Evolutionary conservation across 768 basidiomycete species (phyloP).

Genomic region (Calocera viscosa): DNA sequence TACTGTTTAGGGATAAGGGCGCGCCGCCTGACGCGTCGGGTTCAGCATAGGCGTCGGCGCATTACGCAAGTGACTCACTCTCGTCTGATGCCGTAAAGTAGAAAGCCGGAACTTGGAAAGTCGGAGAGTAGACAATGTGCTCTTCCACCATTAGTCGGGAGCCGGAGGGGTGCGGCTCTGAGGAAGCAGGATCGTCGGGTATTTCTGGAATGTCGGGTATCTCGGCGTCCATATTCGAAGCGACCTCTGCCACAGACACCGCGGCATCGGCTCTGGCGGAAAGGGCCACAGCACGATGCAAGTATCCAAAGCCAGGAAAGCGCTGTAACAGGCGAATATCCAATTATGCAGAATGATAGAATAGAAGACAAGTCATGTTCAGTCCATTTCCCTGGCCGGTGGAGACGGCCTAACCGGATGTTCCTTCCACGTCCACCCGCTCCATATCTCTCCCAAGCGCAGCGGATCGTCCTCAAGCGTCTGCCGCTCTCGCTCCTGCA

Average conservation of each 20-base stretch:
- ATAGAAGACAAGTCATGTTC: neutral
- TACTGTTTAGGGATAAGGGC: constrained; percentile 43
- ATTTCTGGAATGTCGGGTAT: neutral
- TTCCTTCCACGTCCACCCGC: constrained; percentile 51
- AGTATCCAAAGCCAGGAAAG: constrained; percentile 35
- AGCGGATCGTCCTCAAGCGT: neutral
- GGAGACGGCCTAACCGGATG: constrained; percentile 27
- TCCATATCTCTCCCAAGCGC: neutral
- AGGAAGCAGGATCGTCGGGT: constrained; percentile 33
- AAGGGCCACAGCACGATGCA: constrained; percentile 28
- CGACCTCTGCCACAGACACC: neutral
- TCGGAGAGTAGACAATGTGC: constrained; percentile 62
- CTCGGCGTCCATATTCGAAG: neutral
- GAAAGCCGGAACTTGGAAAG: constrained; percentile 71
- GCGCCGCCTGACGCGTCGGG: constrained; percentile 42
- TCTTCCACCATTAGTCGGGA: constrained; percentile 35
- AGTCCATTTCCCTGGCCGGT: constrained; percentile 26
- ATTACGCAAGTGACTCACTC: constrained; percentile 39
- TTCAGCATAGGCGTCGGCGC: constrained; percentile 15
- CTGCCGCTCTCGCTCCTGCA: constrained; percentile 24
- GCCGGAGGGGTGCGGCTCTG: constrained; percentile 14
- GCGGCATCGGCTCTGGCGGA: neutral
- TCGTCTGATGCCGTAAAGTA: constrained; percentile 61
- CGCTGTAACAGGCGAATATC: constrained; percentile 23
- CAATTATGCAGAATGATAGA: neutral